A percentile compares a stretch with the other conserved stretches of the same genome.
Conservation (phyloP, 2,329 filamentous ascomycete species). For the Coleophoma crateriformis region DNA sequence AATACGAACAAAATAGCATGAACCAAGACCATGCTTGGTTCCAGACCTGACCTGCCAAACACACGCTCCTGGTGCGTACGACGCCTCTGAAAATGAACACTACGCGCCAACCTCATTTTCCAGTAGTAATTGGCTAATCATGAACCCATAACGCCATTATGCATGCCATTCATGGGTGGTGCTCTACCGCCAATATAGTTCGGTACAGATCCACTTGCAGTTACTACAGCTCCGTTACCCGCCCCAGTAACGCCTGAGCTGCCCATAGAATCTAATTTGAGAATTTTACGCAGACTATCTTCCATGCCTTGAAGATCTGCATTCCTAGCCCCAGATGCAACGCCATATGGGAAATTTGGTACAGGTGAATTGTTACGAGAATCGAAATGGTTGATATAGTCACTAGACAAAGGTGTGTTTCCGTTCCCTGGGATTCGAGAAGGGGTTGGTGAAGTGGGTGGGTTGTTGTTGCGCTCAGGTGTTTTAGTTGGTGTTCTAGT, state of each 20-base stretch:
- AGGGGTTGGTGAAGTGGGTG: conserved; percentile 12
- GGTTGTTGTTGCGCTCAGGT: conserved; percentile 11
- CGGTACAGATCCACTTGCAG: conserved; percentile 11
- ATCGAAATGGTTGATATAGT: conserved; percentile 7
- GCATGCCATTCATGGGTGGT: conserved; percentile 17
- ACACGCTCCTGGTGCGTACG: no score
- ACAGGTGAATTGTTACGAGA: conserved; percentile 11
- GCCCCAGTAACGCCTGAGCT: conserved; percentile 7
- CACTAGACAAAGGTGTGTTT: conserved; percentile 7
- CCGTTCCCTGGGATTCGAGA: conserved; percentile 13
- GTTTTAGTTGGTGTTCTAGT: conserved; percentile 22
- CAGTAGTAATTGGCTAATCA: conserved; percentile 9
- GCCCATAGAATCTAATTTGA: conserved; percentile 22
- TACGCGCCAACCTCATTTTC: background rate
- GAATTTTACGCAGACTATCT: conserved; percentile 25
- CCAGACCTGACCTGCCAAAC: no score
- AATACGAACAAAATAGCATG: no score
- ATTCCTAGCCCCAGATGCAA: conserved; percentile 12
- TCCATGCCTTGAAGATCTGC: conserved; percentile 25
- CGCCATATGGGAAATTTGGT: conserved; percentile 9
- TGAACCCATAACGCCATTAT: conserved; percentile 20
- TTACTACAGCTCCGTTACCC: conserved; percentile 5
- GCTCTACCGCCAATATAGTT: conserved; percentile 18
- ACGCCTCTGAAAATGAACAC: no score
- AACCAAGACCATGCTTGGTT: no score